Evolutionary conservation across 148 eudicot species (phyloP).

Genomic region (Suaeda aralocaspica): DNA sequence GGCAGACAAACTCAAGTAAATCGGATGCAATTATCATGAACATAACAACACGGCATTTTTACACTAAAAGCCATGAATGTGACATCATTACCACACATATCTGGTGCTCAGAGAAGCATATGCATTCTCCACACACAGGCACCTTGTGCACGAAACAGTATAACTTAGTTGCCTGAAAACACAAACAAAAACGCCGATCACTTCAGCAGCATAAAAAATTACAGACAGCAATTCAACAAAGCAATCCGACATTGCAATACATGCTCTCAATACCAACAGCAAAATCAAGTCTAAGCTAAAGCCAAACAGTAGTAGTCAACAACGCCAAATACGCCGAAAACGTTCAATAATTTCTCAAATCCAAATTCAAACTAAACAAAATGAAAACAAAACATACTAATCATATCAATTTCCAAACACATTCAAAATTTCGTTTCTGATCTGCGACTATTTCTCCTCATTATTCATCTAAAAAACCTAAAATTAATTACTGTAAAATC

Average conservation of each 20-base stretch:
- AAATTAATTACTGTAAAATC: no score
- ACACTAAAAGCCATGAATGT: neutral
- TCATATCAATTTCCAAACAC: neutral
- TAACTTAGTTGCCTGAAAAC: conserved; percentile 82
- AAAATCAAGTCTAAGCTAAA: neutral
- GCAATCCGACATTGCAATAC: neutral
- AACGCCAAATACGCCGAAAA: neutral
- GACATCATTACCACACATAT: conserved; percentile 81
- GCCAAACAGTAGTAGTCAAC: neutral
- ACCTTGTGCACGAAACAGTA: conserved; percentile 99
- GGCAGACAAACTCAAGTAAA: neutral
- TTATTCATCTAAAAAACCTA: neutral
- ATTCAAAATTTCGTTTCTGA: neutral
- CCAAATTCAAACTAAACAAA: neutral
- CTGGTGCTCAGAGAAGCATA: conserved; percentile 94
- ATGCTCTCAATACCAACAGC: no score
- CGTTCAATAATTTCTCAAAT: neutral
- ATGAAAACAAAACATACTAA: neutral
- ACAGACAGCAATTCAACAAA: neutral
- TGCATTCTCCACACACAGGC: conserved; percentile 98
- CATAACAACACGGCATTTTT: neutral
- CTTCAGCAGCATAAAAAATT: neutral
- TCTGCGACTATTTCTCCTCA: neutral
- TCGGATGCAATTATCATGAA: neutral
- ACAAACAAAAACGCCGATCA: neutral